Evolutionary conservation across 169 alveolate genomes (phyloP), one percentile per base, ranked within the genome.

Genomic region (Plasmodium gonderi): DNA sequence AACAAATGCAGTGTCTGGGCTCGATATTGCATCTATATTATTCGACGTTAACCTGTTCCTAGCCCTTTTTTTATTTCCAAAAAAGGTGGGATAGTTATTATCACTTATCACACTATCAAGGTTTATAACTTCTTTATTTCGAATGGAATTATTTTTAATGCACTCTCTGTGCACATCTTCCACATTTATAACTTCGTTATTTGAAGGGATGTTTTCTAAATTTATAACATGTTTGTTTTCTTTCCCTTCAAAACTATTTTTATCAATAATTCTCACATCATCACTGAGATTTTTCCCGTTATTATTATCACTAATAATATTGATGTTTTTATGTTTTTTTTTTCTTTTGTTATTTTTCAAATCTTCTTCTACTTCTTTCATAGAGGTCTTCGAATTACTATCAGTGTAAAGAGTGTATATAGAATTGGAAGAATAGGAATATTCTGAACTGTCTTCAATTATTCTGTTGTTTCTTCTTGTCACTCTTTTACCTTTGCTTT

Each of bases 371-470:
- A 23, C 36, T 14, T 36, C 51, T 42, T 29, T 45, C 0, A 8
- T 14, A 14, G 92, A 83, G 44, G n/a, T 45, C 33, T 33, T 23
- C 67, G 92, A 82, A 54, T 83, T 72, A 26, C 92, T 83, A n/a
- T 83, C 85, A 12, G 83, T 83, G 44, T 83, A 83, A 20, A 83
- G 44, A 0, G 92, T 83, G 31, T 83, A 83, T 1, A 83, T 72
- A 0, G 92, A 69, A n/a, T 83, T 83, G 42, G 49, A 67, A 29
- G 92, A 83, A 23, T 69, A 69, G 51, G 92, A 23, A n/a, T 23
- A 12, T 42, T 83, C 92, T 23, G 92, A 83, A 23, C 92, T 69
- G 60, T 83, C 92, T 40, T 83, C 92, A 12, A 83, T 83, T 14
- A 69, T 83, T 74, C 64, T 33, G 40, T 49, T 69, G 29, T 40